Evolutionary conservation across 2,329 filamentous ascomycete genomes (phyloP).

Genomic region (Chaetothyriales sp.): DNA sequence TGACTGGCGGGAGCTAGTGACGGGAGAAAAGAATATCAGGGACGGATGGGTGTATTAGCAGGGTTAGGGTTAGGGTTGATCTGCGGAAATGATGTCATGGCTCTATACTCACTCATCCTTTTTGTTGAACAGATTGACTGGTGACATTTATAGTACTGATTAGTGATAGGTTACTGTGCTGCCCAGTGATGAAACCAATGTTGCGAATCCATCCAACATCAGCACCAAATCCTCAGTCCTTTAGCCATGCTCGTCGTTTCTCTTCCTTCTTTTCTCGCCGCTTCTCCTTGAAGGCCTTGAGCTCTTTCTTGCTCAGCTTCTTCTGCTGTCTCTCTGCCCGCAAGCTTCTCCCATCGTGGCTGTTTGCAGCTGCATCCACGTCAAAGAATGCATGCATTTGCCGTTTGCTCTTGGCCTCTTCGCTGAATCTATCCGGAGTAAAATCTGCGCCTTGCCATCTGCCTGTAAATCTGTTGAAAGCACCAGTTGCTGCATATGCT

Average conservation of each 20-base stretch:
- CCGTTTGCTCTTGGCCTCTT: constrained; percentile 70
- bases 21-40: not conserved
- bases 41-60: not conserved
- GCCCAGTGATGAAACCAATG: not conserved
- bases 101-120: too few relatives aligned
- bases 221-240: constrained; percentile 44
- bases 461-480: constrained; percentile 87
- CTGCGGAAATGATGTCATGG: too few relatives aligned
- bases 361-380: constrained; percentile 82
- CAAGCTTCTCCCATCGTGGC: constrained; percentile 75
- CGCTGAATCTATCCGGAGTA: constrained; percentile 61
- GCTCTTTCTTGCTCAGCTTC: constrained; percentile 68
- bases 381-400: constrained; percentile 96
- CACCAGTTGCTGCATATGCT: constrained; percentile 51
- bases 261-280: constrained; percentile 79
- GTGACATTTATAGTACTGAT: too few relatives aligned
- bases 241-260: constrained; percentile 79
- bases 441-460: constrained; percentile 56
- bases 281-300: constrained; percentile 87
- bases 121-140: too few relatives aligned
- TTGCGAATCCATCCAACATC: not conserved
- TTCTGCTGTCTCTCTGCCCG: constrained; percentile 80
- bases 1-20: not conserved
- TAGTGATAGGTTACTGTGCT: not conserved
- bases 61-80: too few relatives aligned